Evolutionary conservation across 768 basidiomycete genomes (phyloP), one percentile per base, ranked within the genome.

Genomic region (Trametes elegans): DNA sequence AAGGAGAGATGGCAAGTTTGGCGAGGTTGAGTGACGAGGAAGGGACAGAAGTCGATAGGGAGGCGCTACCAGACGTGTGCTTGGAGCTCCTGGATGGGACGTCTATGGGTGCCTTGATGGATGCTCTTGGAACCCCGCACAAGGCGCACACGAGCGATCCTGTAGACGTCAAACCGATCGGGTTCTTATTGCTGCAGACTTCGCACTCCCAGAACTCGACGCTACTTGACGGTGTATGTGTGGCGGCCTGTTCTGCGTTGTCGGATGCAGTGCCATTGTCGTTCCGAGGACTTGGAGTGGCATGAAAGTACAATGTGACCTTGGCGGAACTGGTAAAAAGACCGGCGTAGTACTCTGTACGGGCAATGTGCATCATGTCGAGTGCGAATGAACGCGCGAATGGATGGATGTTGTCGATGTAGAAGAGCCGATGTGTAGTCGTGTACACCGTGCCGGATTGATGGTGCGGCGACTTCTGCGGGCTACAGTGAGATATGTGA

Each of bases 311-410:
- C 4, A 95, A 72, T 1, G 96, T 95, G 53, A 96, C 79, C 71
- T 99, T 99, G 2, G 96, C 64, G 0, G 89, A 92, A 3, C 90
- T 93, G 49, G 82, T 88, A 76, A 98, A 88, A 46, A 98, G 81
- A 2, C 96, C 93, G 3, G 86, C 85, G 66, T 96, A 98, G 69
- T 88, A 80, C 49, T 97, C 92, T 1, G 94, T 96, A 63, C 86
- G 87, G 0, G 73, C 71, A 43, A 98, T 76, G 59, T 73, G 73
- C 0, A 77, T 71, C 16, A 98, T 79, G 60, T 84, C 79, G 57
- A 96, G 65, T 11, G 78, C 74, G 63, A 93, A 86, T 0, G 92
- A 94, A 34, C 79, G 70, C 2, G 72, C 67, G n/a, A 64, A 67
- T 16, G 81, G 70, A 45, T 79, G 73, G 28, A 74, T 66, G 27